Percentiles rank a stretch among this genome's conserved stretches.
These are phyloP conservation scores for Globisporangium camurandrum DNA, from an alignment of 352 stramenopile genomes.

Conservation along the genomic window DNA sequence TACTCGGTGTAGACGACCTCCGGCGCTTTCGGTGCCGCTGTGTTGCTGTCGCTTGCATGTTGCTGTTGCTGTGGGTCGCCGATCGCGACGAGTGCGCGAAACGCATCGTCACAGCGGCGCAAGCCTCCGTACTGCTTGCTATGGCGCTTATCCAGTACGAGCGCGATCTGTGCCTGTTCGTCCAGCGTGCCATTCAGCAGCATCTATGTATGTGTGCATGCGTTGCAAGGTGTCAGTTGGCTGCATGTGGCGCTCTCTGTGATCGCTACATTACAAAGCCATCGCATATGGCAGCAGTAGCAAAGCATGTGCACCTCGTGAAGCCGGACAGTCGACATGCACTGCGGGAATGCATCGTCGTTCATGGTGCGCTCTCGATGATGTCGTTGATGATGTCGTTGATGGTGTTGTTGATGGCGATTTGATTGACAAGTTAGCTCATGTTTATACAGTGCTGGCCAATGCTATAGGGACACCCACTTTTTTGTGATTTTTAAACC, in stretches of 20 bases:
- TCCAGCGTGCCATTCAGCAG: constrained; percentile 28
- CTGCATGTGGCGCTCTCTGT: too few relatives aligned
- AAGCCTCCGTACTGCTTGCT: constrained; percentile 34
- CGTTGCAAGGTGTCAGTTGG: too few relatives aligned
- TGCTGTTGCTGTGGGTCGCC: constrained; percentile 14
- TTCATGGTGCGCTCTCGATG: constrained; percentile 16
- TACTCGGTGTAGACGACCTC: constrained; percentile 59
- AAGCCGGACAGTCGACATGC: constrained; percentile 46
- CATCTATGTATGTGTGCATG: too few relatives aligned
- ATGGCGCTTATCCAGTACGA: constrained; percentile 32
- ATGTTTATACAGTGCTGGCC: too few relatives aligned
- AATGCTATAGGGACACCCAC: too few relatives aligned
- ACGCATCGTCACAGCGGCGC: constrained; percentile 42
- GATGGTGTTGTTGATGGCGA: neutral
- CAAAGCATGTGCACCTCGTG: constrained; percentile 38
- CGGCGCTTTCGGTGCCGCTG: constrained; percentile 19
- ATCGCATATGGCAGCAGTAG: neutral
- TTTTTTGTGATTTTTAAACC: too few relatives aligned
- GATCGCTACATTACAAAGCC: too few relatives aligned
- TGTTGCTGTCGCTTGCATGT: neutral
- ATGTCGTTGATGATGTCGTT: too few relatives aligned
- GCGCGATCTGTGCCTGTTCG: constrained; percentile 30
- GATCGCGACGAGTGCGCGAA: constrained; percentile 36
- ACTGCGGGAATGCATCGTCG: constrained; percentile 45
- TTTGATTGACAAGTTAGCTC: constrained; percentile 5